Evolutionary conservation across 805 yeast species (phyloP), one percentile per base, ranked within the genome.

Genomic region (Myxozyma lipomycoides): DNA sequence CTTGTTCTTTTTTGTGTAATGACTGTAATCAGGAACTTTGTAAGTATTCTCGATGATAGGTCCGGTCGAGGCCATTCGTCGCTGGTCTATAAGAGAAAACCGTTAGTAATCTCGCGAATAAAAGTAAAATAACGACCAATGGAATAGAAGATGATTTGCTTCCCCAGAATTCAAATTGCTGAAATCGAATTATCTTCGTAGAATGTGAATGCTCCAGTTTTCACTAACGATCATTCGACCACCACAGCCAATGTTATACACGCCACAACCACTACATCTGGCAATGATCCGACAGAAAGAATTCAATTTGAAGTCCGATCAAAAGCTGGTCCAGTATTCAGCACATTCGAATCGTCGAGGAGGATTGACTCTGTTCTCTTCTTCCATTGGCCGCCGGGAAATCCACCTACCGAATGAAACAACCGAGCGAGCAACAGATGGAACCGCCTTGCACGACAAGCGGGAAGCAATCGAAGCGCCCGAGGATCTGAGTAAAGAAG

Each of bases 1-100:
- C 61, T 78, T 76, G 64, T 78, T 71, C 59, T 78, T 78, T 77
- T 84, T 85, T 64, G 89, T 76, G 73, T 87, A 86, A 39, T 54
- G 49, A 37, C 48, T 34, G 40, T 40, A 60, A 49, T 60, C 61
- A 34, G 63, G 63, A 10, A 54, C 59, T 43, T 60, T 60, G 57
- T 58, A 58, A 25, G 63, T 60, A 49, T 60, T 62, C 44, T 59
- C 61, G 43, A 58, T 58, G 34, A 43, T 39, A 47, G 50, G 51
- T 38, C 40, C 46, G 49, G 43, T 45, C 26, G 61, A 46, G 25
- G 59, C 53, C 35, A 43, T 42, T 23, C 58, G 55, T 45, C 45
- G 52, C 56, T 53, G 58, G 49, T 53, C 60, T 56, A 12, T 28
- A 28, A 9, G 12, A 12, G 12, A 7, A 28, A 28, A 7, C 7